phyloP scores from a whole-genome alignment of 1,284 basidiomycete species.

The Tilletia setariae region DNA sequence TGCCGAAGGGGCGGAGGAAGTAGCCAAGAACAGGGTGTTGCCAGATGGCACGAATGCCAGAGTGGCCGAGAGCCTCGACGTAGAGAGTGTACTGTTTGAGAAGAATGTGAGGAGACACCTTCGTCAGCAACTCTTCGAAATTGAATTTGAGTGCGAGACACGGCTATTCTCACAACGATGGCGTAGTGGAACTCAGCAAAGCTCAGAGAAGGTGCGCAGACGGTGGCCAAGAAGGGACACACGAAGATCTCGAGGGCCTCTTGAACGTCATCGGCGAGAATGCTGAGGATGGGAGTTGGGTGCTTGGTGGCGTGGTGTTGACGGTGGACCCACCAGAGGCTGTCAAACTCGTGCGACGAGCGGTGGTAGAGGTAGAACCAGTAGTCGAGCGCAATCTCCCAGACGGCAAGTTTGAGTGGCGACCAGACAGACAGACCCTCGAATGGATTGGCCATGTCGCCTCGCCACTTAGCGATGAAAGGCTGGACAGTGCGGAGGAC shows the following conservation, averaged over 20 bases:
- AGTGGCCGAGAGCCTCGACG: slow-evolving; percentile 45
- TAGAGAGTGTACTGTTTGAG: slow-evolving; percentile 35
- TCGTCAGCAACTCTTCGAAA: too few relatives aligned
- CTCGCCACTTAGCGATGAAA: slow-evolving; percentile 44
- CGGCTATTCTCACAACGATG: background rate
- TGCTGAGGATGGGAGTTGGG: slow-evolving; percentile 37
- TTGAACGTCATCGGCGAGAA: slow-evolving; percentile 43
- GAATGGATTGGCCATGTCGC: slow-evolving; percentile 41
- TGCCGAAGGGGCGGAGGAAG: slow-evolving; percentile 29
- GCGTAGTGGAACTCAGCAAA: slow-evolving; percentile 30
- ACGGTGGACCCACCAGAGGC: slow-evolving; percentile 34
- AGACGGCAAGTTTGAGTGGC: slow-evolving; percentile 43
- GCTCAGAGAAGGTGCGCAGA: slow-evolving; percentile 17
- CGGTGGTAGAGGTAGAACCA: slow-evolving; percentile 49
- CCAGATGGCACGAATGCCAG: slow-evolving; percentile 43
- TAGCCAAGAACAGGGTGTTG: slow-evolving; percentile 34
- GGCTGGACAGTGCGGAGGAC: slow-evolving; percentile 45
- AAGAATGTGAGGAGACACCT: too few relatives aligned
- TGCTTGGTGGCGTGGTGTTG: slow-evolving; percentile 46
- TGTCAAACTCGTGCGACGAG: slow-evolving; percentile 36
- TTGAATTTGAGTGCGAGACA: too few relatives aligned
- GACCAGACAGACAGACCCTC: slow-evolving; percentile 38
- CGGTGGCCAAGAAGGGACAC: slow-evolving; percentile 36
- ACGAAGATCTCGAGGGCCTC: slow-evolving; percentile 42
- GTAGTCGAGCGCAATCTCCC: slow-evolving; percentile 41